Evolutionary conservation across 352 stramenopile species (phyloP), one percentile per base, ranked within the genome.

Genomic region (Pythium oligandrum): DNA sequence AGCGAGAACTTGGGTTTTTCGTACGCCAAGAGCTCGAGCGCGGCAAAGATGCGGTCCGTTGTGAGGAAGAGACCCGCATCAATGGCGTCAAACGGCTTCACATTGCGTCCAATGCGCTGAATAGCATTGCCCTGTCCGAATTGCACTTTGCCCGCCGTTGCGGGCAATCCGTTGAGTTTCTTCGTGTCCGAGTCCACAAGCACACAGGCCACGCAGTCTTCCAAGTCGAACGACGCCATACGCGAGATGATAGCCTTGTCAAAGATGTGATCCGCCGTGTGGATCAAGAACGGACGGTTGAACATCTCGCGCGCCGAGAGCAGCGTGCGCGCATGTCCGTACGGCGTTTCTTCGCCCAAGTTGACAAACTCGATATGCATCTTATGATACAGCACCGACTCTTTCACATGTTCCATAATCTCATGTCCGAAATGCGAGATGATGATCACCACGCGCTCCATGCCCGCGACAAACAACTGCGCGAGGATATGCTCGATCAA

Each of bases 251-350:
- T 84, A 2, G 71, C 68, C 53, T 84, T 76, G 64, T 94, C 81
- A 48, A 94, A 91, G 55, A 94, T 79, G 60, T 91, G 83, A 54
- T 94, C 81, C 3, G 83, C 77, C 48, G 83, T 91, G 66, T 94
- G 83, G 57, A 94, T 92, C 40, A 94, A 60, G 57, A 94, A 94
- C 5, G 77, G 79, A n/a, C 83, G 77, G 1, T 66, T 61, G 54
- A 93, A 93, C 73, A 91, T 85, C 43, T 89, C 70, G 44, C 81
- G 71, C 31, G 81, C 83, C 9, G 83, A 85, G 26, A 93, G 62
- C 39, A 93, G 47, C 47, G 83, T 88, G 34, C 81, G 77, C 52
- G 83, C 74, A 58, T 91, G 75, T 36, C 78, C 77, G 51, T 90
- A 87, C 11, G 70, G 68, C 50, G 80, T 88, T 53, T 88, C 75